Percentiles rank a stretch among this genome's conserved stretches.
Evolutionary conservation across 179 eudicot species (phyloP).

Genomic region (Gypsophila paniculata): DNA sequence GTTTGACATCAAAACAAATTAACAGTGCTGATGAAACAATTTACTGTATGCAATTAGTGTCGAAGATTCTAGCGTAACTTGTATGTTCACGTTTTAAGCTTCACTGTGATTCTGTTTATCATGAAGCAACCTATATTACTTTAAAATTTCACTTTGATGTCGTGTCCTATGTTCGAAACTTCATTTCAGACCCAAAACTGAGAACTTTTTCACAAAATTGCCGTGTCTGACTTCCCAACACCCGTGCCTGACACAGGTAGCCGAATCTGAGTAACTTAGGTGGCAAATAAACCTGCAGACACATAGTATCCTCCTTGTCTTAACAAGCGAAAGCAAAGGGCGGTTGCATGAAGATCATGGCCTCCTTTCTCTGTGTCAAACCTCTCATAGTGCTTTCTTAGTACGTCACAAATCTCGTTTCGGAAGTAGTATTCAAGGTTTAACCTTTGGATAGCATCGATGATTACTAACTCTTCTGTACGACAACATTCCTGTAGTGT

Average conservation of each 20-base stretch:
- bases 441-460: conserved; percentile 46
- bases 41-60: not conserved
- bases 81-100: no score
- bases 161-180: no score
- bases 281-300: conserved; percentile 27
- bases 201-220: no score
- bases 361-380: not conserved
- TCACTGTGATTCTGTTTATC: no score
- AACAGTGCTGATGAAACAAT: not conserved
- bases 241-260: no score
- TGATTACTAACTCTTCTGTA: conserved; percentile 29
- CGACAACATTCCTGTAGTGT: not conserved
- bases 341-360: conserved; percentile 30
- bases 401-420: conserved; percentile 32
- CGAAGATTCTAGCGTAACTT: no score
- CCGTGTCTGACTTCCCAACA: no score
- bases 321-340: conserved; percentile 49
- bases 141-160: no score
- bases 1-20: not conserved
- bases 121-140: no score
- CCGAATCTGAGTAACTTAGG: no score
- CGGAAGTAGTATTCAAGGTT: conserved; percentile 40
- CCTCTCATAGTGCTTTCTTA: conserved; percentile 18
- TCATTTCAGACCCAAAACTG: no score
- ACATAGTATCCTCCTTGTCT: conserved; percentile 49